Evolutionary conservation across 2,329 filamentous ascomycete species (phyloP), one percentile per base, ranked within the genome.

Genomic region (Venturia aucupariae): DNA sequence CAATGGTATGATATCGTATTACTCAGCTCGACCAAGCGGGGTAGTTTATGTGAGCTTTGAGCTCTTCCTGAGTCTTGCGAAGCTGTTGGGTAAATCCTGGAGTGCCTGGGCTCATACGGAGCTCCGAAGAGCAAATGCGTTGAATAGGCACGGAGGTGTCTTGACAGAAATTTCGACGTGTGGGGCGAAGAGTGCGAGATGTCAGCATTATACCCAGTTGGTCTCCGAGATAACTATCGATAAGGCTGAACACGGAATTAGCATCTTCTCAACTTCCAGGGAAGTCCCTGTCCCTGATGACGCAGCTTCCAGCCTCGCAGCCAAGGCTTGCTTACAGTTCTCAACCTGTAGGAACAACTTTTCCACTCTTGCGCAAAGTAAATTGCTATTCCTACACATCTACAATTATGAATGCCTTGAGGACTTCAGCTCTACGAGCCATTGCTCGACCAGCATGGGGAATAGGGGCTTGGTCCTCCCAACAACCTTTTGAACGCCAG

Each of bases 121-220:
- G n/a, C n/a, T n/a, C n/a, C n/a, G 35, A 8, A 6, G 35, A 8
- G 35, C 35, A 1, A 38, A 38, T 38, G 35, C 35, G 35, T 38
- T 6, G 35, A 38, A 38, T n/a, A n/a, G n/a, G n/a, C n/a, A n/a
- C n/a, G n/a, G 35, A 38, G 5, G 30, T 19, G n/a, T 32, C 17
- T 7, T 35, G 51, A 8, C 27, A n/a, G 30, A 6, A 55, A 55
- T 35, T n/a, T 48, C 13, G 7, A 2, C 11, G 7, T 35, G 51
- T 35, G 51, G 51, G 30, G 30, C 15, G 7, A n/a, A 55, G 27
- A 35, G 51, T 55, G 51, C 15, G 51, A 32, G 35, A 19, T 10
- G 15, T 55, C 51, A 35, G 51, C 51, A 35, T 55, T 55, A 55
- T 35, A 55, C 51, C 30, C 51, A 55, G n/a, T n/a, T n/a, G n/a